Evolutionary conservation across 768 basidiomycete genomes (phyloP).

Genomic region (Hirschioporus abietinus): DNA sequence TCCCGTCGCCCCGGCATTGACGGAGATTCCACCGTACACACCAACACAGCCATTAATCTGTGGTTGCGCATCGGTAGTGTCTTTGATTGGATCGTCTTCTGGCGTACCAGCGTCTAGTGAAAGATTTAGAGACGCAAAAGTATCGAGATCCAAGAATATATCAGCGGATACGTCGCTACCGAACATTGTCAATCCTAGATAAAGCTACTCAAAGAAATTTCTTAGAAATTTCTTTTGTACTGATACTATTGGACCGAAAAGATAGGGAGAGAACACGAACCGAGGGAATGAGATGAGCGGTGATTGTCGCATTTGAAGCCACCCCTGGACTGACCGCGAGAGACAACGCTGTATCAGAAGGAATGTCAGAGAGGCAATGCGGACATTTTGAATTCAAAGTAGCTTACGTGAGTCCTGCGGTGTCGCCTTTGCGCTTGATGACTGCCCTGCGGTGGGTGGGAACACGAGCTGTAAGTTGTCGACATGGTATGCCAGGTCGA

Average conservation of each 20-base stretch:
- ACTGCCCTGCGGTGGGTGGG: slow-evolving; percentile 29
- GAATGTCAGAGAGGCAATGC: background rate
- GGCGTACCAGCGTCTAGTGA: background rate
- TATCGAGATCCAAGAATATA: slow-evolving; percentile 31
- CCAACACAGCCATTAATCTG: slow-evolving; percentile 18
- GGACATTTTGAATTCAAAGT: background rate
- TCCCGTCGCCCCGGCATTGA: slow-evolving; percentile 18
- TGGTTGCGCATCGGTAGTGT: background rate
- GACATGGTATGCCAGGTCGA: slow-evolving; percentile 41
- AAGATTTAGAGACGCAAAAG: background rate
- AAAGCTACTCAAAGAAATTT: slow-evolving; percentile 19
- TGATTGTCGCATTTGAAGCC: slow-evolving; percentile 34
- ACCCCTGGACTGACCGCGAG: slow-evolving; percentile 35
- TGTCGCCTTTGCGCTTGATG: slow-evolving; percentile 23
- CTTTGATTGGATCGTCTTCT: background rate
- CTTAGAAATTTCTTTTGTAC: slow-evolving; percentile 3
- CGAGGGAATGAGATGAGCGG: slow-evolving; percentile 45
- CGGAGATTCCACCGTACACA: slow-evolving; percentile 17
- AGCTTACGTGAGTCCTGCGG: slow-evolving; percentile 36
- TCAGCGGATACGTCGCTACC: slow-evolving; percentile 28
- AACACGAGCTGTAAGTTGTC: slow-evolving; percentile 37
- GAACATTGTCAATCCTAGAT: slow-evolving; percentile 37
- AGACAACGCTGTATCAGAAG: slow-evolving; percentile 29
- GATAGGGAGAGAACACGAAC: slow-evolving; percentile 3
- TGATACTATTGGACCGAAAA: slow-evolving; percentile 5